Evolutionary conservation across 2,329 filamentous ascomycete genomes (phyloP), one percentile per base, ranked within the genome.

Genomic region (Aspergillus sclerotialis): DNA sequence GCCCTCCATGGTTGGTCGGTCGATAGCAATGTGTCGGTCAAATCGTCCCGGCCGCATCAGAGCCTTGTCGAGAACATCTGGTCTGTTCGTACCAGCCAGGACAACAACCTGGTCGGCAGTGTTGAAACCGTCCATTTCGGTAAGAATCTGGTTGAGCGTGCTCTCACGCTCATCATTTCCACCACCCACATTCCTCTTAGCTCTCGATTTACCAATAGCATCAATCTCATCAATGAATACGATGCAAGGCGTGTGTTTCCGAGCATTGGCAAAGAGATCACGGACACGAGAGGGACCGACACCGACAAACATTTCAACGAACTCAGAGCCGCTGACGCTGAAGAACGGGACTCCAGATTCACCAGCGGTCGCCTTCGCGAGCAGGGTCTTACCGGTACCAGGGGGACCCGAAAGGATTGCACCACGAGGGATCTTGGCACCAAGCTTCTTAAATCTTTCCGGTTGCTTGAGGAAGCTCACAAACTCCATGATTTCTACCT

Each of bases 191-290:
- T 82, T 83, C 23, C 82, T 78, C 57, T 94, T 93, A 14, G 81
- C 73, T 66, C 92, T 79, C 36, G 90, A 84, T 58, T 89, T 87
- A 50, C 92, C 92, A 52, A 98, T 95, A 38, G 92, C 92, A 60
- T 98, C 92, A 51, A 98, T 98, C 65, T 98, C 92, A 58, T 98
- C 92, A 48, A 98, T 96, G 70, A 98, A 98, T 63, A 98, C 93
- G 64, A 98, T 98, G 67, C 92, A 98, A 3, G 92, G 92, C 0
- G 92, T 85, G 64, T 86, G 94, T 72, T 96, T 96, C 38, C 92
- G 80, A 12, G 92, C 92, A 50, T 86, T 94, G 37, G 87, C 81
- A 55, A 98, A 98, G 33, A 98, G 69, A 62, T 98, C 92, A 51
- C 92, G 80, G 32, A 98, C 92, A 64, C 92, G 79, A 18, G 90